These are phyloP conservation scores for Sugiyamaella grinbergsii DNA, from an alignment of 1,139 yeast genomes.

Conservation along the genomic window DNA sequence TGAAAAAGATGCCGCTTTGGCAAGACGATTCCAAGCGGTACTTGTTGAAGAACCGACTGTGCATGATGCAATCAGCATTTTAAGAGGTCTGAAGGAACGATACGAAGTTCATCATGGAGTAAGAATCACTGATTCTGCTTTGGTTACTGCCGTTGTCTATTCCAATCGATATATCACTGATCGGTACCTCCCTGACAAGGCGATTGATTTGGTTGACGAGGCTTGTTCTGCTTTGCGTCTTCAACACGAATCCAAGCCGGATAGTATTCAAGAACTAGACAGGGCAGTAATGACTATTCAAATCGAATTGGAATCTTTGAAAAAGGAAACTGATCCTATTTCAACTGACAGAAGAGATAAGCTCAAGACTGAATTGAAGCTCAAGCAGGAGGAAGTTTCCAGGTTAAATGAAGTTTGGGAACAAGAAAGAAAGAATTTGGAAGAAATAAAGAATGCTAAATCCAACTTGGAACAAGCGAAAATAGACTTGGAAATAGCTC, in stretches of 20 bases:
- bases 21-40: constrained; percentile 91
- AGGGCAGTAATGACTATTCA: constrained; percentile 90
- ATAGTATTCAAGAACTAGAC: constrained; percentile 85
- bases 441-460: constrained; percentile 74
- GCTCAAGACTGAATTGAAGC: constrained; percentile 64
- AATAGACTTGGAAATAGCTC: constrained; percentile 77
- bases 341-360: constrained; percentile 71
- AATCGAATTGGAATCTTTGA: constrained; percentile 88
- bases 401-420: constrained; percentile 87
- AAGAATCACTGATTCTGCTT: constrained; percentile 88
- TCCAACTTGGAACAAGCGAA: constrained; percentile 81
- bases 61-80: constrained; percentile 85
- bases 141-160: constrained; percentile 90
- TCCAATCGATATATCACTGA: constrained; percentile 92
- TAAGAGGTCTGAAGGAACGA: constrained; percentile 89
- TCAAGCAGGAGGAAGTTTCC: constrained; percentile 63
- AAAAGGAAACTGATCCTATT: constrained; percentile 86
- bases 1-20: constrained; percentile 89
- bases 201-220: constrained; percentile 93
- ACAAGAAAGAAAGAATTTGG: constrained; percentile 71
- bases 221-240: constrained; percentile 93
- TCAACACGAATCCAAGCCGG: constrained; percentile 97
- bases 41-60: constrained; percentile 88
- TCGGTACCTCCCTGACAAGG: constrained; percentile 90
- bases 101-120: constrained; percentile 99